Base-by-base conservation (phyloP, 805 yeast species). In the Cyberlindnera saturnus region DNA sequence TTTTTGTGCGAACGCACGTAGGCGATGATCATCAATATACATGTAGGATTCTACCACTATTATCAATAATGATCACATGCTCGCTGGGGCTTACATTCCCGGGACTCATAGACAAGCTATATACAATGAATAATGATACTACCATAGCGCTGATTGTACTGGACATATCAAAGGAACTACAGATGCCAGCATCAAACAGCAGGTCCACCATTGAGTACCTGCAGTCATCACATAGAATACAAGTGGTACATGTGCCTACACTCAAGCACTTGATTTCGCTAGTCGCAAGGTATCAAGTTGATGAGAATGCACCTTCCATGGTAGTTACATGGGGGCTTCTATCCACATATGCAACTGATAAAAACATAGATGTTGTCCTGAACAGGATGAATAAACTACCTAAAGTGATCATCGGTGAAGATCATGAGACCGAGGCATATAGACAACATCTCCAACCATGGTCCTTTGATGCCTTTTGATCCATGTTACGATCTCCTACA, bases 191-290 rank as follows among this genome's bases (percentile, higher is more conserved):
- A 9, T 41, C 34, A 1, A 5, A 20, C 6, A 26, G 37, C 32
- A 46, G 57, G 29, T 49, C 57, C 6, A 41, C 43, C 1, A 40
- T 52, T 1, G 3, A n/a, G 17, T 55, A 45, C 29, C 39, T 52
- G 8, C 20, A 34, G 7, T 7, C 23, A 3, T 19, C 41, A 4
- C 34, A 30, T 2, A 10, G 36, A 11, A 31, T 45, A 10, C 33
- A 42, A 5, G 15, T 51, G 5, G 34, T 51, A 3, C 42, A 45
- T 8, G 7, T 49, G 5, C n/a, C 31, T 1, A 15, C 36, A 1
- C 10, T 37, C 5, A 29, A 29, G 19, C 31, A 37, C 5, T 33
- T 53, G 16, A 13, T 48, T 8, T 49, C 44, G 0, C 38, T 42
- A 17, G 5, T 40, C 20, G 17, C 35, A 33, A 44, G 32, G 30